Evolutionary conservation across 352 stramenopile genomes (phyloP).

Genomic region (Globisporangium canariense): DNA sequence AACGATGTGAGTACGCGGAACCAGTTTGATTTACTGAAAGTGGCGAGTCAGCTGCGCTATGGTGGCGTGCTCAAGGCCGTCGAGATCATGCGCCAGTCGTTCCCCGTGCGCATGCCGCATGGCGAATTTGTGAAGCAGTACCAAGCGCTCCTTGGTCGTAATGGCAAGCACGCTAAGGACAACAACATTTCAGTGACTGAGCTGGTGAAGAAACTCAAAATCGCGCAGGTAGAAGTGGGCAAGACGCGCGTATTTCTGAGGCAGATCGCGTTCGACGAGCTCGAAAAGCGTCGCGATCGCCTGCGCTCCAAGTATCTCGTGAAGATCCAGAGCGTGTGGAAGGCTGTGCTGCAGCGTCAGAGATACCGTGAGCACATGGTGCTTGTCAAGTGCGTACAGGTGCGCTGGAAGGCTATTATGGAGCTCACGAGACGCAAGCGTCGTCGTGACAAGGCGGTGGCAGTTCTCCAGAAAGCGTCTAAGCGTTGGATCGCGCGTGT

Average conservation of each 20-base stretch:
- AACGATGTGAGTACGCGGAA: slow-evolving; percentile 92
- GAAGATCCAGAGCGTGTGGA: slow-evolving; percentile 55
- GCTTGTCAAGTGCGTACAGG: slow-evolving; percentile 43
- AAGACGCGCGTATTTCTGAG: slow-evolving; percentile 71
- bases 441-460: slow-evolving; percentile 29
- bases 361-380: slow-evolving; percentile 31
- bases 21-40: slow-evolving; percentile 84
- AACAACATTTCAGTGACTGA: slow-evolving; percentile 23
- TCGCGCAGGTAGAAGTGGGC: slow-evolving; percentile 54
- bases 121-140: slow-evolving; percentile 65
- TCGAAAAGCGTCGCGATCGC: slow-evolving; percentile 48
- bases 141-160: slow-evolving; percentile 20
- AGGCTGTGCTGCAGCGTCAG: slow-evolving; percentile 23
- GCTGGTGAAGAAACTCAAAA: slow-evolving; percentile 30
- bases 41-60: slow-evolving; percentile 78
- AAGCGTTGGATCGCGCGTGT: slow-evolving; percentile 28
- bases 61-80: slow-evolving; percentile 83
- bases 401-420: slow-evolving; percentile 52
- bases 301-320: slow-evolving; percentile 27
- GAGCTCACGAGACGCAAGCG: slow-evolving; percentile 36
- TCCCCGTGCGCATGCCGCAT: slow-evolving; percentile 75
- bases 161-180: neutral
- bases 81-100: slow-evolving; percentile 83
- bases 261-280: slow-evolving; percentile 55
- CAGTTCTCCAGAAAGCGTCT: slow-evolving; percentile 34